A percentile compares a stretch with the other conserved stretches of the same genome.
Evolutionary conservation across 164 flowering plant species (phyloP).

Genomic region (Santalum album): DNA sequence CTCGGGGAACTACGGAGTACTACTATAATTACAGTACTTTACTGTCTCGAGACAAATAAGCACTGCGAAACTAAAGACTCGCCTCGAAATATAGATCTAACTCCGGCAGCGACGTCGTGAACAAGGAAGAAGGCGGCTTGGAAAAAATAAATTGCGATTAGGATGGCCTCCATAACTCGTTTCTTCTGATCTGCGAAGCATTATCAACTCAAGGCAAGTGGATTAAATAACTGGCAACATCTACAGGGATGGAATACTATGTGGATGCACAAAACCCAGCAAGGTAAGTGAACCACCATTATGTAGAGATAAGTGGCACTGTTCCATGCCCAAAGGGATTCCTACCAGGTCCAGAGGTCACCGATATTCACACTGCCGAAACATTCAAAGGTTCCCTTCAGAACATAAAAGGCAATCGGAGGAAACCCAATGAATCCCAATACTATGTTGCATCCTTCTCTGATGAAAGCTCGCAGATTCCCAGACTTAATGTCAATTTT

Average conservation of each 20-base stretch:
- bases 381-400: slow-evolving; percentile 41
- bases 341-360: slow-evolving; percentile 81
- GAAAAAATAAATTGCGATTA: too few species aligned
- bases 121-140: too few species aligned
- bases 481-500: slow-evolving; percentile 29
- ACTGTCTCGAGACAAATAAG: too few species aligned
- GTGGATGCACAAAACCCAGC: slow-evolving; percentile 51
- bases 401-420: slow-evolving; percentile 37
- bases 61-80: too few species aligned
- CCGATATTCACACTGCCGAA: slow-evolving; percentile 28
- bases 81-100: too few species aligned
- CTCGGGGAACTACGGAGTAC: too few species aligned
- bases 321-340: slow-evolving; percentile 85
- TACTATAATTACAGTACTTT: too few species aligned
- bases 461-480: slow-evolving; percentile 20
- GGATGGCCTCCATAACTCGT: too few species aligned
- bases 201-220: slow-evolving; percentile 1
- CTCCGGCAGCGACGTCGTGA: too few species aligned
- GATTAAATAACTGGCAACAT: not conserved
- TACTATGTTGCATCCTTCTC: slow-evolving; percentile 37
- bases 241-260: slow-evolving; percentile 39
- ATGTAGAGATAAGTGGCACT: slow-evolving; percentile 89
- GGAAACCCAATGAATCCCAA: slow-evolving; percentile 53
- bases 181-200: not conserved
- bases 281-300: slow-evolving; percentile 62